Evolutionary conservation across 225 moss, liverwort and hornwort species (phyloP), one percentile per base, ranked within the genome.

Genomic region (Pseudisothecium myosuroides): DNA sequence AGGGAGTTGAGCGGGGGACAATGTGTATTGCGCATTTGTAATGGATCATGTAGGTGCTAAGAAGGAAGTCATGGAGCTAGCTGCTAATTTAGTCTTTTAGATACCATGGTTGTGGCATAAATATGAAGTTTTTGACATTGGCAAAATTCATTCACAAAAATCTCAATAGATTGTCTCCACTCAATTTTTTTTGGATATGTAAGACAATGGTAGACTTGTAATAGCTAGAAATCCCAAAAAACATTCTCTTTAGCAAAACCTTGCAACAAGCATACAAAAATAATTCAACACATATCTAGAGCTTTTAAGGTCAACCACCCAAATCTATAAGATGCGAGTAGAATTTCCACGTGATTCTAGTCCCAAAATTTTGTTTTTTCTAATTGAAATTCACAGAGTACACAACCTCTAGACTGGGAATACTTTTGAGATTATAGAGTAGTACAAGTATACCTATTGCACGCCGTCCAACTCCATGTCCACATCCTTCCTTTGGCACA

Each of bases 41-140:
- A 95, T 95, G 88, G 96, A 95, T 91, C 88, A 92, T 86, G 78
- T 95, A 83, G 95, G 93, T 18, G 92, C 95, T 83, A 94, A 95
- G 79, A 89, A 93, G 64, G 95, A 94, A 92, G 91, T 95, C 8
- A 65, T 94, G 91, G 88, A 91, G 65, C 82, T 89, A 52, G 94
- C 88, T 83, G 85, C 92, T 81, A 89, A 71, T 88, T 95, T 89
- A 91, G 89, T 67, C 89, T 94, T 66, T 83, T 82, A n/a, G 83
- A 92, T 76, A 93, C 88, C 31, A 92, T 95, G 79, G 89, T 93
- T 87, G 96, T 96, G 76, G 94, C 92, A 66, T 66, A 36, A 66
- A 39, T 91, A 92, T 78, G 95, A 96, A 90, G 50, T 91, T 85
- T 93, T 91, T 62, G 88, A 92, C 45, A 73, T 79, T 66, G 20